Base-by-base conservation (phyloP, 768 basidiomycete species). In the Mycena rebaudengoi region DNA sequence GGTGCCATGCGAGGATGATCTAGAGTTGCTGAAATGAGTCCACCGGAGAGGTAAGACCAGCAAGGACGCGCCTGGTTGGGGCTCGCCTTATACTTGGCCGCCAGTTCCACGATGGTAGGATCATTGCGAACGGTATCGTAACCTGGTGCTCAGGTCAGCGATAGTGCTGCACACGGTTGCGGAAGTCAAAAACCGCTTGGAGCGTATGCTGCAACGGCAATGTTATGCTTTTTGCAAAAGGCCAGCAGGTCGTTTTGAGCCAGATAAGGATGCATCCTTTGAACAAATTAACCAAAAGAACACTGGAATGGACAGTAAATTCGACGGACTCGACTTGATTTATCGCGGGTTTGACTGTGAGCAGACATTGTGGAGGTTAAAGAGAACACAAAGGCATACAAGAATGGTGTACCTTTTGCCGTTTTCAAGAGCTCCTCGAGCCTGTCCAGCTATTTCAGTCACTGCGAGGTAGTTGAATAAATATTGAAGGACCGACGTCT, bases 161-260 rank as follows among this genome's bases (percentile, higher is more conserved):
- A n/a, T 26, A n/a, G 37, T 2, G 14, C 20, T 29, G 23, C 32
- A 3, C 7, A 35, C 13, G 2, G 10, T 18, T 21, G 12, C 13
- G 30, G 13, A 39, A 18, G 18, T 16, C 25, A 33, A 23, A 39
- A 35, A 71, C 82, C 73, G 56, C 66, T 72, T 26, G 76, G 76
- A 12, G 66, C 67, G 52, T 79, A 78, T 16, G 76, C 77, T 5
- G 71, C 77, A 21, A 79, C 64, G 7, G 69, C 62, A 49, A 78
- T 79, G 14, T 73, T 70, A 46, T 78, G 73, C 20, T 67, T 61
- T 20, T 66, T 64, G 35, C 74, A 75, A 62, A 74, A 76, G 25
- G 32, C 66, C 7, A 71, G 44, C 7, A 79, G 67, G 4, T 76
- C 75, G 37, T 69, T 65, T 58, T 79, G 75, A 2, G 72, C 72